phyloP scores from a whole-genome alignment of 306 rosid species.

The Hippophae tibetana region DNA sequence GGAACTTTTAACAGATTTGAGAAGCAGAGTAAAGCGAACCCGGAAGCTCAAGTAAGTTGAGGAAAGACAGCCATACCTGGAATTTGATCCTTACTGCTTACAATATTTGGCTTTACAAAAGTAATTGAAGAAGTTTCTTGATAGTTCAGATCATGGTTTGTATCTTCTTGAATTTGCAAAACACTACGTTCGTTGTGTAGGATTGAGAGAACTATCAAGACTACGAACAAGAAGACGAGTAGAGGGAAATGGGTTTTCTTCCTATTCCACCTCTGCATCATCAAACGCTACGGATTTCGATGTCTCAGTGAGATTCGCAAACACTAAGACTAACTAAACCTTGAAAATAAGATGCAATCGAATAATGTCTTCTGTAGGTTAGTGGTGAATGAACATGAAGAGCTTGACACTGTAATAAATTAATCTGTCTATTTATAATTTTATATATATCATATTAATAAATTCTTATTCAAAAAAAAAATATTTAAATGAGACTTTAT shows the following conservation, averaged over 20 bases:
- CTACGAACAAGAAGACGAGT: conserved; percentile 37
- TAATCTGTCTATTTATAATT: too few relatives aligned
- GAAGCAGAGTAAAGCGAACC: neutral
- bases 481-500: too few relatives aligned
- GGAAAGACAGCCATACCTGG: conserved; percentile 30
- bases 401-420: too few relatives aligned
- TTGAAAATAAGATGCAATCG: neutral
- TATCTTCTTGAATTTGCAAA: conserved; percentile 46
- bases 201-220: conserved; percentile 49
- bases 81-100: conserved; percentile 24
- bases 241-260: conserved; percentile 59
- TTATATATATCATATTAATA: too few relatives aligned
- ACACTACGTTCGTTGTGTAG: conserved; percentile 59
- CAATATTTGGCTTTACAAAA: conserved; percentile 67
- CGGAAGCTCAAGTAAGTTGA: conserved; percentile 9
- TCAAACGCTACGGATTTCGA: neutral
- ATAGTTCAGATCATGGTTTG: conserved; percentile 34
- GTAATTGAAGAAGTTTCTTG: conserved; percentile 40
- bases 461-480: too few relatives aligned
- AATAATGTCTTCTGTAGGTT: too few relatives aligned
- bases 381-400: too few relatives aligned
- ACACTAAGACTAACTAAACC: neutral
- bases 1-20: neutral
- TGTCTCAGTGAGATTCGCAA: neutral
- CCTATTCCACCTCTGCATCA: conserved; percentile 57